Evolutionary conservation across 2,329 filamentous ascomycete species (phyloP).

Genomic region (Penicillium sp.): DNA sequence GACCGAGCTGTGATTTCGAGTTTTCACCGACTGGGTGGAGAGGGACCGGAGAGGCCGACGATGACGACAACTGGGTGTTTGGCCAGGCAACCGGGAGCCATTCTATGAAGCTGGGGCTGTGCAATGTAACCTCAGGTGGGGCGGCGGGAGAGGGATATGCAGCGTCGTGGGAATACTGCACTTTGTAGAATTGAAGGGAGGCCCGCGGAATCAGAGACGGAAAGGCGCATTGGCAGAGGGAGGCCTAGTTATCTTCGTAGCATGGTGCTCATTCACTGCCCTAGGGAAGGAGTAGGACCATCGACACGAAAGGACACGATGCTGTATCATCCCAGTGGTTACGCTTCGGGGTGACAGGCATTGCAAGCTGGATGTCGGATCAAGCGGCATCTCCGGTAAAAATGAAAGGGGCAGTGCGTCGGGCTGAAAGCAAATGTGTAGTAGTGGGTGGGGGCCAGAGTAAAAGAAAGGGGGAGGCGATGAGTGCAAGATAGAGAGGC

Average conservation of each 20-base stretch:
- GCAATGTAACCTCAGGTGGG: conserved; percentile 10
- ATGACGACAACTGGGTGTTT: too few species aligned
- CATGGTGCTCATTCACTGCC: background rate
- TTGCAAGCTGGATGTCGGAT: conserved; percentile 13
- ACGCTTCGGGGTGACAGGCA: too few species aligned
- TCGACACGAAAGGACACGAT: conserved; percentile 4
- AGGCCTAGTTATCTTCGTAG: conserved; percentile 12
- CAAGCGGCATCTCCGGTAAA: conserved; percentile 16
- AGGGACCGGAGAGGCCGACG: too few species aligned
- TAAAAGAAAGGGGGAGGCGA: conserved; percentile 9
- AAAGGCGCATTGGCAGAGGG: conserved; percentile 5
- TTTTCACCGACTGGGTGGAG: too few species aligned
- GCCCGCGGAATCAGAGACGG: conserved; percentile 4
- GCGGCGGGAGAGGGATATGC: conserved; percentile 5
- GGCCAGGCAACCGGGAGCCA: conserved; percentile 2
- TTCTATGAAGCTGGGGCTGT: conserved; percentile 9
- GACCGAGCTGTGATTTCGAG: too few species aligned
- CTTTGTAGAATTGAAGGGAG: conserved; percentile 5
- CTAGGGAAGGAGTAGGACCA: conserved; percentile 9
- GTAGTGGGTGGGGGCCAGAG: conserved; percentile 3
- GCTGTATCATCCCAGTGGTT: too few species aligned
- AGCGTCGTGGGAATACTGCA: conserved; percentile 3
- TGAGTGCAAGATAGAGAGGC: conserved; percentile 15
- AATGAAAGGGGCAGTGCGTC: conserved; percentile 16
- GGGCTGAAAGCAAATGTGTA: too few species aligned